Base-by-base conservation (phyloP, 169 alveolate genomes). In the Plasmodium blacklocki region DNA sequence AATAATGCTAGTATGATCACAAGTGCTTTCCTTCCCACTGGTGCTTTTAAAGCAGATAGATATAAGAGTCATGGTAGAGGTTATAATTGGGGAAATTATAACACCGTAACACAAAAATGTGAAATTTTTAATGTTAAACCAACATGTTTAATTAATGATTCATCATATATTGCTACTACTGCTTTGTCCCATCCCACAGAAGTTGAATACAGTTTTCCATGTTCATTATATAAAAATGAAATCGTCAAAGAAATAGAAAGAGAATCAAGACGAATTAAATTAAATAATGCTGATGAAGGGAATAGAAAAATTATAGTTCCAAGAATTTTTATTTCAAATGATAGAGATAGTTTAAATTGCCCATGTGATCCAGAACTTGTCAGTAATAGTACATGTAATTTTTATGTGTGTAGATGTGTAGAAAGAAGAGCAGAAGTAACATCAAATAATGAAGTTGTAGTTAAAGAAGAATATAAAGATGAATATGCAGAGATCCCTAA, bases 81-180 rank as follows among this genome's bases (percentile, higher is more conserved):
- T 11, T 86, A 56, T 63, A 94, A 94, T 80, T 94, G 96, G 96
- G 96, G 92, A 1, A 93, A 90, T 66, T 94, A 74, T 89, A 86
- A 90, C 39, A 47, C 1, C 21, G 70, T 26, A 56, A 74, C 54
- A 7, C 83, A 92, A 7, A 39, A 43, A 39, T 94, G 96, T 60
- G 64, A 87, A 54, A 43, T 94, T 21, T 70, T 91, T 62, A 88
- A 87, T 66, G 74, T 52, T 32, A 73, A 85, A 32, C 96, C 96
- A 11, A 88, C 91, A 72, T 94, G 96, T 39, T 88, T 94, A 64
- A 88, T 94, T 64, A 70, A 93, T 45, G 73, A 85, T 70, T 83
- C 75, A 62, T 93, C 94, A 39, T 73, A 73, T 67, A 52, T 88
- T 26, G 96, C 96, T 52, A 72, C 93, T 45, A 94, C 95, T 15